A percentile compares a stretch with the other conserved stretches of the same genome.
Conservation (phyloP, 805 yeast species). For the Kuraishia piskuri region DNA sequence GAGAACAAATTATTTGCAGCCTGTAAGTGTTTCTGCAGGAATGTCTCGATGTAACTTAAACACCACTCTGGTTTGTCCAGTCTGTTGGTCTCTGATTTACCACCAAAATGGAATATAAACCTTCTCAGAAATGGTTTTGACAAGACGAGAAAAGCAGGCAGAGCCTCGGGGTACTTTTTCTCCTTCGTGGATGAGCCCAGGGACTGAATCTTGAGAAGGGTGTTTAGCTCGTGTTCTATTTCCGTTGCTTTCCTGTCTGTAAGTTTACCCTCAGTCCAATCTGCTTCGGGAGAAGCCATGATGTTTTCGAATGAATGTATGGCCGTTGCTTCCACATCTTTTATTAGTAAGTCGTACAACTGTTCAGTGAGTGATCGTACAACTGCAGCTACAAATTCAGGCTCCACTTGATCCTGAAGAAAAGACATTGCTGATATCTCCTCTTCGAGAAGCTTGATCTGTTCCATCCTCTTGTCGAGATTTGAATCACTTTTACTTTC, state of each 20-base stretch:
- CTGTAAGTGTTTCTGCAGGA: constrained; percentile 22
- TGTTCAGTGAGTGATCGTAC: not conserved
- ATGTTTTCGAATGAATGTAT: not conserved
- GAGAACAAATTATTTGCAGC: constrained; percentile 22
- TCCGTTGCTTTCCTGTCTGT: constrained; percentile 4
- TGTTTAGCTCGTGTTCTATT: constrained; percentile 6
- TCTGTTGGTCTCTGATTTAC: constrained; percentile 49
- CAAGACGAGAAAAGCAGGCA: constrained; percentile 44
- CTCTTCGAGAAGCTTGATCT: not conserved
- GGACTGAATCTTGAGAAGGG: constrained; percentile 23
- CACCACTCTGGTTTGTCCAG: constrained; percentile 70
- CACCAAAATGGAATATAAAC: constrained; percentile 54
- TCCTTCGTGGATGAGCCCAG: constrained; percentile 19
- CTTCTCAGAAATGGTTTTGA: constrained; percentile 36
- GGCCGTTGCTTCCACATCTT: not conserved
- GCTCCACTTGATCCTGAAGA: not conserved
- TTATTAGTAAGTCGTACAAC: not conserved
- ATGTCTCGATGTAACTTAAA: constrained; percentile 38
- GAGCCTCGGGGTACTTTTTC: constrained; percentile 28
- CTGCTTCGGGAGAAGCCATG: not conserved
- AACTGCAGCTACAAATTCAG: not conserved
- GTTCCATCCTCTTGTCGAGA: not conserved
- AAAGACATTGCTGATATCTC: not conserved
- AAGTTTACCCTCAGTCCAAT: not conserved
- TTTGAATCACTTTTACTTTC: constrained; percentile 5